Conservation (phyloP, 2,329 filamentous ascomycete species). For the Neoscytalidium dimidiatum region DNA sequence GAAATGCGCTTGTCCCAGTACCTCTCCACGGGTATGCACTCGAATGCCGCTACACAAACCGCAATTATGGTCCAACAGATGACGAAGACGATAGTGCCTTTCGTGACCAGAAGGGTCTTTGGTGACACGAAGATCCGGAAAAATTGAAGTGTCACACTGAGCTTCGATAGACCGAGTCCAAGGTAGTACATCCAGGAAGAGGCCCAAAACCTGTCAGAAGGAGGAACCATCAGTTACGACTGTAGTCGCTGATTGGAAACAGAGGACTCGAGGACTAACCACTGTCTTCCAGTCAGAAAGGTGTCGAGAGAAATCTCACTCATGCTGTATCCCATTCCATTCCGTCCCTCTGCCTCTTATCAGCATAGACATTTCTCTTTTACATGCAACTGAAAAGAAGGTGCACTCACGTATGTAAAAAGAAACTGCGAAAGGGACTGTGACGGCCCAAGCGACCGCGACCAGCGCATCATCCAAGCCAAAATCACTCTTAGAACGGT, state of each 20-base stretch:
- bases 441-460: neutral
- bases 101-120: conserved; percentile 22
- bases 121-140: conserved; percentile 27
- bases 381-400: neutral
- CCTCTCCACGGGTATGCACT: conserved; percentile 36
- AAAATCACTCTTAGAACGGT: conserved; percentile 1
- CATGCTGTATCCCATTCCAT: conserved; percentile 33
- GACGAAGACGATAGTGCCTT: conserved; percentile 17
- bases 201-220: conserved; percentile 30
- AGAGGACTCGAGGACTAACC: neutral
- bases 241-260: too few species aligned
- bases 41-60: conserved; percentile 36
- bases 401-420: conserved; percentile 5
- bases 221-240: neutral
- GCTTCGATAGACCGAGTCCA: conserved; percentile 28
- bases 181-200: conserved; percentile 37
- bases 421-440: conserved; percentile 6
- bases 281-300: neutral
- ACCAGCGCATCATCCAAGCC: conserved; percentile 13
- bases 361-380: neutral
- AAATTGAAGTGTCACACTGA: conserved; percentile 26
- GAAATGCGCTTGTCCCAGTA: conserved; percentile 35
- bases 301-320: neutral
- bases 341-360: conserved; percentile 27
- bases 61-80: conserved; percentile 22